Conservation (phyloP, 495 filamentous ascomycete species). For the Terfezia boudieri region DNA sequence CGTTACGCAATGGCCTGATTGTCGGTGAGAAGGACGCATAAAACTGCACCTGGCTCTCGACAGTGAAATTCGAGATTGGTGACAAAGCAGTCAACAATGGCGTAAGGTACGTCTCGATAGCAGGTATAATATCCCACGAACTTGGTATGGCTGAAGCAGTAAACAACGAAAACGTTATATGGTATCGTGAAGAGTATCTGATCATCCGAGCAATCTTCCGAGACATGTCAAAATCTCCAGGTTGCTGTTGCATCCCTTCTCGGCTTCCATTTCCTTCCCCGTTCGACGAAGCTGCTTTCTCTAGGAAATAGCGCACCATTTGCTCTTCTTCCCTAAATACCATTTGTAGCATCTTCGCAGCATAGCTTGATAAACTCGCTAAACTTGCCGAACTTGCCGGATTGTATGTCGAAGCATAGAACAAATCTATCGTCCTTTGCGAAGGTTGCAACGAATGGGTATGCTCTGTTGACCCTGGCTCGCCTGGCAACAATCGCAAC, state of each 20-base stretch:
- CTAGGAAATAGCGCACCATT: slow-evolving; percentile 62
- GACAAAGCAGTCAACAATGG: slow-evolving; percentile 57
- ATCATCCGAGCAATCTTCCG: slow-evolving; percentile 53
- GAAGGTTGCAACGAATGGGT: slow-evolving; percentile 31
- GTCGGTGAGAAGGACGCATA: slow-evolving; percentile 45
- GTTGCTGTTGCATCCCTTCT: slow-evolving; percentile 8
- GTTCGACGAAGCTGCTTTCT: slow-evolving; percentile 22
- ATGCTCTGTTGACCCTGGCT: slow-evolving; percentile 22
- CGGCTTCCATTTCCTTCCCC: neutral
- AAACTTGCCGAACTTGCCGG: slow-evolving; percentile 45
- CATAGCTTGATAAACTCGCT: slow-evolving; percentile 54
- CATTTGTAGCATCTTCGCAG: slow-evolving; percentile 54
- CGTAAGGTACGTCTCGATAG: slow-evolving; percentile 57
- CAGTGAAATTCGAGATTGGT: slow-evolving; percentile 80
- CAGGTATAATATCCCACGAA: slow-evolving; percentile 74
- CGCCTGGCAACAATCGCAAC: slow-evolving; percentile 44
- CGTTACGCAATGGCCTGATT: slow-evolving; percentile 29
- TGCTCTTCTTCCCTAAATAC: slow-evolving; percentile 84
- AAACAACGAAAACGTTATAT: slow-evolving; percentile 88
- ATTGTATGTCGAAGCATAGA: slow-evolving; percentile 52
- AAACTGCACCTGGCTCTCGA: slow-evolving; percentile 88
- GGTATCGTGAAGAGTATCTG: slow-evolving; percentile 85
- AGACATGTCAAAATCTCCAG: slow-evolving; percentile 28
- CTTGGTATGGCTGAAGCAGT: slow-evolving; percentile 54
- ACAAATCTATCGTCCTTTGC: slow-evolving; percentile 51